Evolutionary conservation across 345 rosid species (phyloP).

Genomic region (Bruguiera sexangula): DNA sequence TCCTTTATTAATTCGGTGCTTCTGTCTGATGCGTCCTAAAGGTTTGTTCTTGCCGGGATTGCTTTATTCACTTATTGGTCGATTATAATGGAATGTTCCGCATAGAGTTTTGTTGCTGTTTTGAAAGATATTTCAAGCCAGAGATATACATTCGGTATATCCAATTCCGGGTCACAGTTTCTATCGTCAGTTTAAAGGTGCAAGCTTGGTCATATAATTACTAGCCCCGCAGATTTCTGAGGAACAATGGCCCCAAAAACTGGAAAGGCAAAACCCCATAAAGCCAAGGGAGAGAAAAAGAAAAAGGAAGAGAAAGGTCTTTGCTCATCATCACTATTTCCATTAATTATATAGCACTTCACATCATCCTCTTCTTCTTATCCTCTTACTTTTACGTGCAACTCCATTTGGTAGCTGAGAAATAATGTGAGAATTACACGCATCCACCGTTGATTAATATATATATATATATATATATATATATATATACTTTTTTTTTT

Average conservation of each 20-base stretch:
- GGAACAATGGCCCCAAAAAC: conserved; percentile 31
- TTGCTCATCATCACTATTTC: background rate
- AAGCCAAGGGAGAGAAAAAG: conserved; percentile 37
- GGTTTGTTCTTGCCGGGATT: background rate
- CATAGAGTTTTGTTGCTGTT: background rate
- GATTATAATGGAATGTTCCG: background rate
- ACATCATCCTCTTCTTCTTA: background rate
- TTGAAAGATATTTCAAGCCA: background rate
- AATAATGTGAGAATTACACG: background rate
- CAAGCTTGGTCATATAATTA: background rate
- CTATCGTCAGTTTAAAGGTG: background rate
- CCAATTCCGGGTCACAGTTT: background rate
- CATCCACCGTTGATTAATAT: background rate
- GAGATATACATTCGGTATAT: background rate
- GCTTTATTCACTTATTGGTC: background rate
- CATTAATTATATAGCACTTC: too few species aligned
- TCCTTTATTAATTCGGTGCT: background rate
- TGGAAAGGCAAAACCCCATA: conserved; percentile 33
- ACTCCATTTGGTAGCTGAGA: background rate
- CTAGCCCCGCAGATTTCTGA: background rate
- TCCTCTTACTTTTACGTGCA: background rate
- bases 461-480: too few species aligned
- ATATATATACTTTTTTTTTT: too few species aligned
- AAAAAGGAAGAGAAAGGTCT: conserved; percentile 37
- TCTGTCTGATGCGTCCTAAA: background rate